phyloP scores from a whole-genome alignment of 2,329 filamentous ascomycete genomes.

The Fusarium xylarioides region DNA sequence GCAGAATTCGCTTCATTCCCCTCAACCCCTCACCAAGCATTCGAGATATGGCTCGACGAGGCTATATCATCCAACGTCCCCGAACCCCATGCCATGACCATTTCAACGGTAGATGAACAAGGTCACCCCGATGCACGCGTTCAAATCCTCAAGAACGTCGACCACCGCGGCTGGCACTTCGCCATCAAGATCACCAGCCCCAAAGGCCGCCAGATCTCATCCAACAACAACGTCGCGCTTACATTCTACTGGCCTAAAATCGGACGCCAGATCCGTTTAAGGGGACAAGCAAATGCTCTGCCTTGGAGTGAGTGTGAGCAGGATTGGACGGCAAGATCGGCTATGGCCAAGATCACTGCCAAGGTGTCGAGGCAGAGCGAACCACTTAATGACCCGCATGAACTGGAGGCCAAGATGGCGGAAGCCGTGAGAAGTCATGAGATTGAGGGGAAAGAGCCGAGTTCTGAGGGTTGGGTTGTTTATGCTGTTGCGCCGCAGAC shows the following conservation, averaged over 20 bases:
- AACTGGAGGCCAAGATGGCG: not conserved
- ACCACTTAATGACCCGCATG: not conserved
- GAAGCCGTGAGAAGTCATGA: not conserved
- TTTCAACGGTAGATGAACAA: not conserved
- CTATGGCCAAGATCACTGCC: conserved; percentile 1
- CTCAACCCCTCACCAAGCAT: not conserved
- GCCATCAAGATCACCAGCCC: conserved; percentile 1
- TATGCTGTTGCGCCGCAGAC: not conserved
- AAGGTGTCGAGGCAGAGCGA: conserved; percentile 10
- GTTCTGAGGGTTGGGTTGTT: not conserved
- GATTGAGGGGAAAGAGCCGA: not conserved
- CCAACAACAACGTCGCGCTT: not conserved
- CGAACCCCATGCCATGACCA: not conserved
- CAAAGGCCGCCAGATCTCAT: not conserved
- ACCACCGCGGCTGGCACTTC: conserved; percentile 15
- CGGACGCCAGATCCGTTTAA: not conserved
- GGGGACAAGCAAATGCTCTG: not conserved
- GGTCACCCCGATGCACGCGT: not conserved
- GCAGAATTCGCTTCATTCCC: not conserved
- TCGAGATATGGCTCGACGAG: not conserved
- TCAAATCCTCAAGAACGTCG: conserved; percentile 5
- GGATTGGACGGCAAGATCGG: conserved; percentile 4
- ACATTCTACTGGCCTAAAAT: conserved; percentile 15
- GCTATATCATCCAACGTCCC: not conserved
- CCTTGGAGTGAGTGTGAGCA: not conserved